These are phyloP conservation scores for Pistacia atlantica DNA, from an alignment of 345 rosid species.

Conservation along the genomic window DNA sequence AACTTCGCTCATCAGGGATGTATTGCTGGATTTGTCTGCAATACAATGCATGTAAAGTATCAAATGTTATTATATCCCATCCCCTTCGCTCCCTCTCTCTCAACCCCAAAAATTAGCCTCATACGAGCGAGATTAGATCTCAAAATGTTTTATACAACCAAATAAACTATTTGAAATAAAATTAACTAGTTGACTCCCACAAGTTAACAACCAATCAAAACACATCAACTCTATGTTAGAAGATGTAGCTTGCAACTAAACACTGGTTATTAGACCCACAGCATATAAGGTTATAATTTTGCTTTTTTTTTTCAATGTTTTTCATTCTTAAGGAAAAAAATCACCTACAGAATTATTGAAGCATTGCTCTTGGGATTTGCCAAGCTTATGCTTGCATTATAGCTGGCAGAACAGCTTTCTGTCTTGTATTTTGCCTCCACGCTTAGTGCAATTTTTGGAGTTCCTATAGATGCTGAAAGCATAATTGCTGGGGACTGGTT, in stretches of 20 bases:
- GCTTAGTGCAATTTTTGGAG: constrained; percentile 16
- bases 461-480: constrained; percentile 21
- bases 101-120: background rate
- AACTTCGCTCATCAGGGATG: background rate
- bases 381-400: constrained; percentile 15
- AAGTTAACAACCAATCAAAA: background rate
- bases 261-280: too few species aligned
- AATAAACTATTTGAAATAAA: background rate
- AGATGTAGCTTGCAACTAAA: background rate
- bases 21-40: background rate
- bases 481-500: constrained; percentile 15
- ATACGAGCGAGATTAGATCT: background rate
- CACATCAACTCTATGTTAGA: background rate
- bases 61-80: background rate
- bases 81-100: too few species aligned
- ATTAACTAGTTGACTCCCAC: background rate
- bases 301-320: background rate
- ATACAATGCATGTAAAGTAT: background rate
- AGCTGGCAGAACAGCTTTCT: constrained; percentile 11
- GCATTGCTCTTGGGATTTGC: constrained; percentile 10
- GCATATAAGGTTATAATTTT: background rate
- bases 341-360: constrained; percentile 24
- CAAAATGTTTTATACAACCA: background rate
- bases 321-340: background rate
- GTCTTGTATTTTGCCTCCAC: constrained; percentile 16